phyloP scores from a whole-genome alignment of 1,284 basidiomycete genomes.

The Fistulinella cinereoalba region DNA sequence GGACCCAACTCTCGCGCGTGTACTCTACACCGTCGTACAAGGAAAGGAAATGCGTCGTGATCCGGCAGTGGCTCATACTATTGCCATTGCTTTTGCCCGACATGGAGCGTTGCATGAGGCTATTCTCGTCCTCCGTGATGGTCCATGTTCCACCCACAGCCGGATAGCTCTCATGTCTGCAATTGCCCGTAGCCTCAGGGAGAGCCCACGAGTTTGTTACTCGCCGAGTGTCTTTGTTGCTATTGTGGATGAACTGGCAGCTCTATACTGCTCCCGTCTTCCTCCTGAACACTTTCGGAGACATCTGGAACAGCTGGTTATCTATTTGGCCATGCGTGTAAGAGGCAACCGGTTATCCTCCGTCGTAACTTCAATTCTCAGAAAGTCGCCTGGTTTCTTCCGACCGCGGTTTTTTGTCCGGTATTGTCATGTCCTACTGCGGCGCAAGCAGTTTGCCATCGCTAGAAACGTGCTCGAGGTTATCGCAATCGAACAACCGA shows the following conservation, averaged over 20 bases:
- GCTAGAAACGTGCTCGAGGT: slow-evolving; percentile 14
- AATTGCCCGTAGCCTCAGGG: slow-evolving; percentile 21
- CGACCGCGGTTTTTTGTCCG: slow-evolving; percentile 22
- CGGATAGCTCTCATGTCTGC: slow-evolving; percentile 22
- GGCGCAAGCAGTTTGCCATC: slow-evolving; percentile 18
- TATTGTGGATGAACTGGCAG: slow-evolving; percentile 19
- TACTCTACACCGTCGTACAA: slow-evolving; percentile 9
- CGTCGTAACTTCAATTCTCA: slow-evolving; percentile 23
- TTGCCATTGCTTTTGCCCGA: slow-evolving; percentile 22
- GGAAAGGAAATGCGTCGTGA: slow-evolving; percentile 5
- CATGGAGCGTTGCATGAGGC: slow-evolving; percentile 14
- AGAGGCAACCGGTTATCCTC: slow-evolving; percentile 15
- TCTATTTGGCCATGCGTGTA: slow-evolving; percentile 18
- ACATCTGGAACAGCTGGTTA: slow-evolving; percentile 27
- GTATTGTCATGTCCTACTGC: slow-evolving; percentile 19
- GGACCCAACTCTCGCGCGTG: slow-evolving; percentile 23
- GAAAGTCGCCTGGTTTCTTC: slow-evolving; percentile 18
- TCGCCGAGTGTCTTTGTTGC: slow-evolving; percentile 6
- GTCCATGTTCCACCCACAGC: slow-evolving; percentile 15
- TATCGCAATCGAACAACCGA: slow-evolving; percentile 12
- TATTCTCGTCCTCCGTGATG: slow-evolving; percentile 11
- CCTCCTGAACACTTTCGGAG: slow-evolving; percentile 30
- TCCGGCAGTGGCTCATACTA: background rate
- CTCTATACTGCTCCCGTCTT: slow-evolving; percentile 18
- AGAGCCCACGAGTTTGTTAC: slow-evolving; percentile 12